phyloP scores from a whole-genome alignment of 164 flowering plant species.

The Santalum album region DNA sequence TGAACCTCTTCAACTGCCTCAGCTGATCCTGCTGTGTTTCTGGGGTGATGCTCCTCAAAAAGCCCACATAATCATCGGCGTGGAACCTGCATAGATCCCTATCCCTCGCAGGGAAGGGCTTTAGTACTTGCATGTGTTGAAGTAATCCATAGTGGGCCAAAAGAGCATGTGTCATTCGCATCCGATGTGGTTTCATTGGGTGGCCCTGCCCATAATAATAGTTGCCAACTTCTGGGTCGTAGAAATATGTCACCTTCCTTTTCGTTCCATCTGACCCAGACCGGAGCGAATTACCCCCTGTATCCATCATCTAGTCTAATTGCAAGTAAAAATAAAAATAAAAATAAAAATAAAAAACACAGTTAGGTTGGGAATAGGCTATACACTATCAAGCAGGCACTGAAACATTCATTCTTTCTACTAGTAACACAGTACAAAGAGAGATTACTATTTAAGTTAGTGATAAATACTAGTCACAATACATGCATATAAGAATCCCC shows the following conservation, averaged over 20 bases:
- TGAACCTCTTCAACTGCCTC: constrained; percentile 8
- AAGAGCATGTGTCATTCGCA: constrained; percentile 7
- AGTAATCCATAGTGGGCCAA: constrained; percentile 4
- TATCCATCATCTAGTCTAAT: neutral
- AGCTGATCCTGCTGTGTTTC: constrained; percentile 4
- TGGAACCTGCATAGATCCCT: constrained; percentile 5
- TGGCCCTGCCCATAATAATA: constrained; percentile 6
- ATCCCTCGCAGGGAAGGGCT: constrained; percentile 5
- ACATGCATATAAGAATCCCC: no score
- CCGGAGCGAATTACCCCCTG: constrained; percentile 1
- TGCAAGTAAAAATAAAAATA: neutral
- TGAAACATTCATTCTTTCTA: no score
- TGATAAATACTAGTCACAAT: no score
- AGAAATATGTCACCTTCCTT: constrained; percentile 5
- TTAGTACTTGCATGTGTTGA: constrained; percentile 1
- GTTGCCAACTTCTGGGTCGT: constrained; percentile 5
- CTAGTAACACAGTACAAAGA: no score
- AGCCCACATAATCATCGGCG: constrained; percentile 2
- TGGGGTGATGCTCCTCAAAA: constrained; percentile 7
- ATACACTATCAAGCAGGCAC: no score
- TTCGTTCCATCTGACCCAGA: constrained; percentile 1
- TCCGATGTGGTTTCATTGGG: constrained; percentile 5
- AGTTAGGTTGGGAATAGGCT: no score
- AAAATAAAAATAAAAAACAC: no score
- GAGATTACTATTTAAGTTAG: no score